Evolutionary conservation across 495 filamentous ascomycete species (phyloP), one percentile per base, ranked within the genome.

Genomic region (Acidomyces sp.): DNA sequence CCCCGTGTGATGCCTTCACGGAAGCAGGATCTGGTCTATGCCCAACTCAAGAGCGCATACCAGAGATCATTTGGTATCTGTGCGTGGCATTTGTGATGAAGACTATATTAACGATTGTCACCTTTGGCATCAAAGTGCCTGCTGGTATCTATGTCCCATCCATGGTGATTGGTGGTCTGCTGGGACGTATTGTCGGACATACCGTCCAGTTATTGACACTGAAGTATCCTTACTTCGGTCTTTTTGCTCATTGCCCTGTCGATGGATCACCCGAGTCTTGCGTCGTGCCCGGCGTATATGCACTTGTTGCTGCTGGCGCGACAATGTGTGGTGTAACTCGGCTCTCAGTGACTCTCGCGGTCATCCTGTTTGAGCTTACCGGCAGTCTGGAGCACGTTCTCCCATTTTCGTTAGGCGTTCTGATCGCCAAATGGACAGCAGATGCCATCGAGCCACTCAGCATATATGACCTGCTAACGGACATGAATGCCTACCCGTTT

Each of bases 241-340:
- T 93, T 10, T 94, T 87, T 61, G 71, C 74, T 16, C 67, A 66
- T 1, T 96, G 90, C 49, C 72, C 79, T 4, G n/a, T 4, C 29
- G 67, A 72, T 40, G 70, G 69, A 19, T 70, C 71, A n/a, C 75
- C 79, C 23, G 81, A 81, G 31, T 70, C 71, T n/a, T 97, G 90
- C 56, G 81, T 97, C 40, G 85, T 86, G 30, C 90, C 90, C 3
- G 90, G 90, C 11, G 85, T 97, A 0, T 97, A 97, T 58, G 90
- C 85, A 2, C 70, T 97, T 52, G 83, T 94, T 39, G 92, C 87
- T 19, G 90, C 90, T 34, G 90, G 90, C 15, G 84, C 86, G 11
- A 94, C 88, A 10, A 97, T 97, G 90, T 96, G 90, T 51, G 90
- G 90, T 36, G 90, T 96, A 5, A 97, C 90, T 10, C 71, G 90